Evolutionary conservation across 2,329 filamentous ascomycete species (phyloP).

Genomic region (Chaetothyriales sp.): DNA sequence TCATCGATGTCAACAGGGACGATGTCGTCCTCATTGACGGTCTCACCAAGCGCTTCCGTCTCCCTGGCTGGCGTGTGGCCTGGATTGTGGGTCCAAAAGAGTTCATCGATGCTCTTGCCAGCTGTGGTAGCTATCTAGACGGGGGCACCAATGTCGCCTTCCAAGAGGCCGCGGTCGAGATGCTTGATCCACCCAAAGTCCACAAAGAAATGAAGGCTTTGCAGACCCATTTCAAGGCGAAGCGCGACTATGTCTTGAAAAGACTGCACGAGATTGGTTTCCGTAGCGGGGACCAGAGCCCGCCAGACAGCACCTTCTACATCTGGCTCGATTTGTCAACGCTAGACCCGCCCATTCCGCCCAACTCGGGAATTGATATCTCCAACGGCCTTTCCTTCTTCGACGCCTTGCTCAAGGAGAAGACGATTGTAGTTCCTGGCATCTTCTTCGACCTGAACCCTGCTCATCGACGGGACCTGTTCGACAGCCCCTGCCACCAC

Average conservation of each 20-base stretch:
- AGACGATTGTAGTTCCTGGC: constrained; percentile 90
- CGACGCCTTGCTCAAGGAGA: constrained; percentile 80
- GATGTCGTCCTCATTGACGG: constrained; percentile 92
- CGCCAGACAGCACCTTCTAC: constrained; percentile 90
- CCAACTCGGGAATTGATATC: constrained; percentile 50
- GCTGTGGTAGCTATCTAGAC: constrained; percentile 85
- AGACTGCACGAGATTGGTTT: constrained; percentile 79
- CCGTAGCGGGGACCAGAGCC: constrained; percentile 51
- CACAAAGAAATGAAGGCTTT: constrained; percentile 76
- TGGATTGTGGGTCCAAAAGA: constrained; percentile 96
- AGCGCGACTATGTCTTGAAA: constrained; percentile 79
- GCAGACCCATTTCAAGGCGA: constrained; percentile 78
- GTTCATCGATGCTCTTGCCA: constrained; percentile 85
- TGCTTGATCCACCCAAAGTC: constrained; percentile 79
- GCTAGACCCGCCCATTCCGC: constrained; percentile 41
- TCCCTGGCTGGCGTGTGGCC: constrained; percentile 90
- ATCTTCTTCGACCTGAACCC: constrained; percentile 98
- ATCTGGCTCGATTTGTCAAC: constrained; percentile 56
- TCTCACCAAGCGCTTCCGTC: constrained; percentile 88
- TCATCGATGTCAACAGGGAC: constrained; percentile 72
- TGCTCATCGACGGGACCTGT: constrained; percentile 73
- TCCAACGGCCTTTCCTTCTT: constrained; percentile 95
- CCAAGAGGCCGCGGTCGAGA: constrained; percentile 81
- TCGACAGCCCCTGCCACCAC: constrained; percentile 88
- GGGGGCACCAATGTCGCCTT: constrained; percentile 91